Evolutionary conservation across 1,284 basidiomycete species (phyloP).

Genomic region (Leccinum subrobustum): DNA sequence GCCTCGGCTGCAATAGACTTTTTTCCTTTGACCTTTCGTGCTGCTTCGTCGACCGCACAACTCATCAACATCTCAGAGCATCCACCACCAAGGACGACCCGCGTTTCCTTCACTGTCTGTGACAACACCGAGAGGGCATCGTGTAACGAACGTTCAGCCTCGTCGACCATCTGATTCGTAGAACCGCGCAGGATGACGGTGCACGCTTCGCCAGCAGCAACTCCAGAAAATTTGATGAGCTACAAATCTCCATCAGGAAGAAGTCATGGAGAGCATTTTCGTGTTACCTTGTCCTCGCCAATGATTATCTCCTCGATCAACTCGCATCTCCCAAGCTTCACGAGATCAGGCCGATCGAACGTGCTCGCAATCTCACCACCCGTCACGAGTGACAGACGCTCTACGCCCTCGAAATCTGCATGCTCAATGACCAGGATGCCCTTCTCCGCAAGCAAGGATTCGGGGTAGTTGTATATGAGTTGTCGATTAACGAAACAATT

Average conservation of each 20-base stretch:
- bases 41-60: constrained; percentile 89
- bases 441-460: constrained; percentile 88
- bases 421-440: constrained; percentile 98
- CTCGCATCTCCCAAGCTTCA: constrained; percentile 93
- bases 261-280: too few species aligned
- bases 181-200: constrained; percentile 97
- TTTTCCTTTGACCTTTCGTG: constrained; percentile 86
- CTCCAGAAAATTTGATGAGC: constrained; percentile 99
- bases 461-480: constrained; percentile 99
- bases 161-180: constrained; percentile 98
- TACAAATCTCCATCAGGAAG: constrained; percentile 36
- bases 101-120: constrained; percentile 97
- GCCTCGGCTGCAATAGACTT: constrained; percentile 94
- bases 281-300: constrained; percentile 92
- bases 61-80: constrained; percentile 99
- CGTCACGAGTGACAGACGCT: constrained; percentile 93
- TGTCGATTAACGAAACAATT: constrained; percentile 99
- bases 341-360: constrained; percentile 91
- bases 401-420: constrained; percentile 99
- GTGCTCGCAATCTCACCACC: constrained; percentile 98
- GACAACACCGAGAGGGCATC: constrained; percentile 97
- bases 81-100: constrained; percentile 92
- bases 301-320: constrained; percentile 99
- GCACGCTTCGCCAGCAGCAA: constrained; percentile 98
- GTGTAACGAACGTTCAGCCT: constrained; percentile 96